Base-by-base conservation (phyloP, 192 early-diverging fungal genomes). In the Mortierella antarctica region DNA sequence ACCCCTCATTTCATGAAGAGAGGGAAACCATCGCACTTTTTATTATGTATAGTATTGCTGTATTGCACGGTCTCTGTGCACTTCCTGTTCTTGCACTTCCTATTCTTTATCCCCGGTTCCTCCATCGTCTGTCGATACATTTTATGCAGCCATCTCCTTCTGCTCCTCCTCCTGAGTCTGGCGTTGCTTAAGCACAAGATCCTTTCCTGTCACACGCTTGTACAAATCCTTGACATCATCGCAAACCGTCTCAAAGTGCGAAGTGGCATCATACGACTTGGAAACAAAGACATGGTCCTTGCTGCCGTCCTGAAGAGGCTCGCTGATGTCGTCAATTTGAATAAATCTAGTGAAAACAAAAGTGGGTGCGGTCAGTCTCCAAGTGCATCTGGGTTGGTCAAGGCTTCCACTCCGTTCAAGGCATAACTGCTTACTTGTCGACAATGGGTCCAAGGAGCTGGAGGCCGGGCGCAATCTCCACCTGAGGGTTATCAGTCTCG, bases 161-260 rank as follows among this genome's bases (percentile, higher is more conserved):
- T 87, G 69, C 71, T 89, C 78, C 71, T 90, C 86, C 44, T 86
- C 88, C 72, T 88, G 86, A 62, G 74, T 87, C 18, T 83, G 63
- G 59, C 91, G 88, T 78, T 93, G 90, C 91, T 93, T 89, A 61
- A 95, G 74, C 15, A 89, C 89, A 57, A 95, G 84, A 17, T 92
- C 89, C 49, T 91, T 86, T 57, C 93, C 94, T 5, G 93, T 93
- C 57, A 93, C 78, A 56, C 94, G 93, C 67, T 87, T 86, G 87
- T 98, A 99, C 58, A 99, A 86, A 78, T 92, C 88, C 88, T 96
- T 95, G 57, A 99, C 96, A 78, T 99, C 98, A 57, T 95, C 92
- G 82, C 95, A 97, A 41, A 97, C 94, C 56, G 98, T 96, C 86
- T 96, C 98, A 91, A 99, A 99, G 90, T 99, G 97, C 46, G 95